Evolutionary conservation across 306 rosid genomes (phyloP).

Genomic region (Herpetospermum pedunculosum): DNA sequence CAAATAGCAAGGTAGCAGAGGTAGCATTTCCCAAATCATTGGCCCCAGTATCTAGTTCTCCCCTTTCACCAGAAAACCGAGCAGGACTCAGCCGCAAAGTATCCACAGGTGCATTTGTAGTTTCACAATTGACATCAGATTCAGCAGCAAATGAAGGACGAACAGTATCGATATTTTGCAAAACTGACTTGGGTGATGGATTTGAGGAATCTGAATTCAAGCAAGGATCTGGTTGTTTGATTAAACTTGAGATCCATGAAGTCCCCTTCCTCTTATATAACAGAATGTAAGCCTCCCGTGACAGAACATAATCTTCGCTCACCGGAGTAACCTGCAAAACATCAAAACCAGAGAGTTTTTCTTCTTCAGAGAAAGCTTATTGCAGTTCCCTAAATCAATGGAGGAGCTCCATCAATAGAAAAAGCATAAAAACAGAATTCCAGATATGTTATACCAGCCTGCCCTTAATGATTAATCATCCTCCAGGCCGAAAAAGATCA

Average conservation of each 20-base stretch:
- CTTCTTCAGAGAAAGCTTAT: not conserved
- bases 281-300: conserved; percentile 75
- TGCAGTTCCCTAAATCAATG: not conserved
- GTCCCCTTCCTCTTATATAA: conserved; percentile 69
- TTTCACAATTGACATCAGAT: not conserved
- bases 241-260: conserved; percentile 53
- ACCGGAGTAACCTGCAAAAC: conserved; percentile 57
- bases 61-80: conserved; percentile 6
- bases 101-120: not conserved
- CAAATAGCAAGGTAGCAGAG: not conserved
- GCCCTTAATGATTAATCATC: not conserved
- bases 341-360: not conserved
- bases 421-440: not conserved
- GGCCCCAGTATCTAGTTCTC: not conserved
- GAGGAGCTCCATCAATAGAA: not conserved
- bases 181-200: conserved; percentile 63
- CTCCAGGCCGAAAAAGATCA: not conserved
- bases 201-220: conserved; percentile 13
- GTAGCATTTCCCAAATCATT: not conserved
- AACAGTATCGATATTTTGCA: conserved; percentile 29
- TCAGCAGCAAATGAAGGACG: conserved; percentile 10
- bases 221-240: conserved; percentile 15
- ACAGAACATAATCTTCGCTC: conserved; percentile 36
- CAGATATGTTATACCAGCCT: not conserved
- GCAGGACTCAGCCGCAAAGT: not conserved